Evolutionary conservation across 208 protist genomes (phyloP).

Genomic region (Crithidia thermophila): DNA sequence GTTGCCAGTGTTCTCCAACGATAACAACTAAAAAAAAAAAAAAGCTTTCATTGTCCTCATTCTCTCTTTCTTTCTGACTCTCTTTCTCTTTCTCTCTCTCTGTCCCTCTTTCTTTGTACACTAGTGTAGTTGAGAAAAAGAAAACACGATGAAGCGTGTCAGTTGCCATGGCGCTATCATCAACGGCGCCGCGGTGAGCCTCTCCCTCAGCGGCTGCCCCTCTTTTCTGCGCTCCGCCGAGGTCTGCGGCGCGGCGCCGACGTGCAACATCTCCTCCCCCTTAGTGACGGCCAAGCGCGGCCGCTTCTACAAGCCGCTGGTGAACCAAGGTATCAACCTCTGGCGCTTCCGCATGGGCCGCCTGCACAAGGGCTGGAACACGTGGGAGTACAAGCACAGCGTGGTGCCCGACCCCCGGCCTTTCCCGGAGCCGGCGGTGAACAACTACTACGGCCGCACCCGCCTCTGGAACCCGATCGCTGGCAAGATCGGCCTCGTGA

Average conservation of each 20-base stretch:
- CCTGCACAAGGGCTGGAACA: slow-evolving; percentile 73
- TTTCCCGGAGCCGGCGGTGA: slow-evolving; percentile 81
- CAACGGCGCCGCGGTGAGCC: background rate
- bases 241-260: background rate
- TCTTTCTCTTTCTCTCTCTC: slow-evolving; percentile 4
- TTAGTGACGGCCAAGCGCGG: slow-evolving; percentile 30
- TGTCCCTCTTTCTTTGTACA: slow-evolving; percentile 7
- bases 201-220: background rate
- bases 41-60: background rate
- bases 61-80: background rate
- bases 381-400: slow-evolving; percentile 77
- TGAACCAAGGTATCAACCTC: slow-evolving; percentile 81
- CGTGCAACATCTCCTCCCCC: background rate
- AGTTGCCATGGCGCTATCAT: slow-evolving; percentile 7
- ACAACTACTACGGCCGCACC: slow-evolving; percentile 87
- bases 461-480: slow-evolving; percentile 88
- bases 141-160: slow-evolving; percentile 23
- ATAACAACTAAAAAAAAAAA: slow-evolving; percentile 1
- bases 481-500: slow-evolving; percentile 82
- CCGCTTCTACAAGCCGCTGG: slow-evolving; percentile 84
- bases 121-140: background rate
- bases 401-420: slow-evolving; percentile 74
- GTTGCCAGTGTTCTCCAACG: background rate
- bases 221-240: background rate
- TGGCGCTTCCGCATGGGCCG: slow-evolving; percentile 85